These are phyloP conservation scores for Lycium barbarum DNA, from an alignment of 257 asterid genomes.

Conservation along the genomic window DNA sequence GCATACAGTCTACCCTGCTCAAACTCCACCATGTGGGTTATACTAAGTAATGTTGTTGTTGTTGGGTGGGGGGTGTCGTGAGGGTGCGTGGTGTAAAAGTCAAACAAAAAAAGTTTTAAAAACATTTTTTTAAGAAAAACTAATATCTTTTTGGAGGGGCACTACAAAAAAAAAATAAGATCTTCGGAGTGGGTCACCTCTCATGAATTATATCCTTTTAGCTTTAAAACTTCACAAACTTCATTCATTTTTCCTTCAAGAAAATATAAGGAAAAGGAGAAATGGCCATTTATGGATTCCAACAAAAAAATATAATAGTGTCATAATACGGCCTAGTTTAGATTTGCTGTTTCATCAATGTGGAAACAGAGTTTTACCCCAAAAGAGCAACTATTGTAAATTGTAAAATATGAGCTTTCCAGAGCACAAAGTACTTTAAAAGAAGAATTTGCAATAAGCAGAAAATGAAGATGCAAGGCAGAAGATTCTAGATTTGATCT, in stretches of 20 bases:
- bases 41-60: no score
- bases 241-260: conserved; percentile 37
- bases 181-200: conserved; percentile 30
- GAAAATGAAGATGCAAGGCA: background rate
- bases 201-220: conserved; percentile 27
- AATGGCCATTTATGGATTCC: conserved; percentile 5
- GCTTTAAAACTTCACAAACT: conserved; percentile 30
- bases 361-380: background rate
- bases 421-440: background rate
- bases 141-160: background rate
- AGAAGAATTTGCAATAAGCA: conserved; percentile 9
- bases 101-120: no score
- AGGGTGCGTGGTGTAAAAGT: no score
- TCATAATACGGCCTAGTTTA: conserved; percentile 36
- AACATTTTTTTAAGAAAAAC: no score
- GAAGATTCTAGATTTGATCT: background rate
- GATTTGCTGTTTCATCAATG: background rate
- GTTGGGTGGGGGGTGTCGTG: no score
- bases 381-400: background rate
- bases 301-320: background rate
- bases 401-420: background rate
- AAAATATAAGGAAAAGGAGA: background rate
- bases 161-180: background rate
- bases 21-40: no score
- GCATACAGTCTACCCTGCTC: no score